A percentile compares a stretch with the other conserved stretches of the same genome.
phyloP scores from a whole-genome alignment of 371 early-diverging fungal genomes.

The Rhizomucor pusillus region DNA sequence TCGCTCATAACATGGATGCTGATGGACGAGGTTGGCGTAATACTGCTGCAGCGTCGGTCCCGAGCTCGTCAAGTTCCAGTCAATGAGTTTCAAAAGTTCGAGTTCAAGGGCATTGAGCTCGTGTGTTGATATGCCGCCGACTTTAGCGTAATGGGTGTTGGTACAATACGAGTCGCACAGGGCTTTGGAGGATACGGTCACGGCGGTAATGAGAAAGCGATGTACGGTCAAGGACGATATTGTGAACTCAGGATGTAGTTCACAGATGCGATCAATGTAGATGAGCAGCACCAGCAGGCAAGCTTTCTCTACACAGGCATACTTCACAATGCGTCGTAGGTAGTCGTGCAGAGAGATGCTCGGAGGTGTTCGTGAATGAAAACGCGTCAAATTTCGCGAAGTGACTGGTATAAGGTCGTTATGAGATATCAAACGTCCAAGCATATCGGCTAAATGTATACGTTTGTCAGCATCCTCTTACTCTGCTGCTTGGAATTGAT shows the following conservation, averaged over 20 bases:
- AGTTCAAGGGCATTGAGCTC: slow-evolving; percentile 95
- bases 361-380: slow-evolving; percentile 95
- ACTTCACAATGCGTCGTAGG: slow-evolving; percentile 81
- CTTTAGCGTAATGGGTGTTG: slow-evolving; percentile 87
- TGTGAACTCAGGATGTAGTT: slow-evolving; percentile 77
- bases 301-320: slow-evolving; percentile 87
- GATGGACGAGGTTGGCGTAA: slow-evolving; percentile 75
- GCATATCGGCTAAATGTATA: slow-evolving; percentile 64
- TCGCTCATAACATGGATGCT: slow-evolving; percentile 56
- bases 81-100: slow-evolving; percentile 83
- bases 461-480: too few species aligned
- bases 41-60: slow-evolving; percentile 83
- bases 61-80: slow-evolving; percentile 84
- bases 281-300: slow-evolving; percentile 84
- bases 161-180: slow-evolving; percentile 85
- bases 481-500: slow-evolving; percentile 1
- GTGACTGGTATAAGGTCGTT: slow-evolving; percentile 90
- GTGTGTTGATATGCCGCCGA: slow-evolving; percentile 90
- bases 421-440: slow-evolving; percentile 67
- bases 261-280: slow-evolving; percentile 91
- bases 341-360: slow-evolving; percentile 81
- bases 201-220: slow-evolving; percentile 92
- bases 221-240: slow-evolving; percentile 91
- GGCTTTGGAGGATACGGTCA: slow-evolving; percentile 88
- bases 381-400: slow-evolving; percentile 83